Evolutionary conservation across 2,329 filamentous ascomycete species (phyloP), one percentile per base, ranked within the genome.

Genomic region (Cytospora chrysosperma): DNA sequence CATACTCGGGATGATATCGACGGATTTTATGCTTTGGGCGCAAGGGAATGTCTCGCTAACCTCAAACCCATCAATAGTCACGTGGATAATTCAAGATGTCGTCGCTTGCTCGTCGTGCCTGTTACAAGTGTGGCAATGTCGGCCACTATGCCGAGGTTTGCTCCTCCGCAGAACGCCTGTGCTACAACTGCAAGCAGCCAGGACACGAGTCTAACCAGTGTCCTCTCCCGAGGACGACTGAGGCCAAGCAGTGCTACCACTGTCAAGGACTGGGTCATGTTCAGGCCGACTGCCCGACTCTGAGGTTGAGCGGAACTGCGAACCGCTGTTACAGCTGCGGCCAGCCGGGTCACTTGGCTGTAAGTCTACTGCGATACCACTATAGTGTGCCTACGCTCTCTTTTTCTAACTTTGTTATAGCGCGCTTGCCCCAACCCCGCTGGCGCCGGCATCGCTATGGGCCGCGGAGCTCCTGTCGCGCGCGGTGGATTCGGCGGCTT

Each of bases 231-330:
- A 90, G 95, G 78, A 97, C 94, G 67, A 97, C 95, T 69, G 95
- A 99, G 82, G 93, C 93, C 59, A 99, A 99, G 88, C 95, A 99
- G 85, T 99, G 95, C 87, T 99, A 99, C 79, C 95, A 98, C 82
- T 99, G 95, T 85, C 95, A 98, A 83, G 95, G 95, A 65, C 87
- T 98, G 67, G 95, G 95, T 70, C 95, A 99, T 77, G 95, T 99
- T 73, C 95, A 99, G 83, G 95, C 95, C 71, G 95, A 99, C 79
- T 99, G 95, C 86, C 95, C 95, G 73, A 98, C 95, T 67, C 87
- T 99, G 69, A 92, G 95, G 71, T 80, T 99, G 77, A 96, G 88
- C 78, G 93, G 90, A 69, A 90, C 89, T 71, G 88, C 89, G 66
- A 88, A 90, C 75, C 92, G 93, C 71, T 99, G 95, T 88, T 99